Evolutionary conservation across 2,329 filamentous ascomycete genomes (phyloP), one percentile per base, ranked within the genome.

Genomic region (Pseudovirgaria hyperparasitica): DNA sequence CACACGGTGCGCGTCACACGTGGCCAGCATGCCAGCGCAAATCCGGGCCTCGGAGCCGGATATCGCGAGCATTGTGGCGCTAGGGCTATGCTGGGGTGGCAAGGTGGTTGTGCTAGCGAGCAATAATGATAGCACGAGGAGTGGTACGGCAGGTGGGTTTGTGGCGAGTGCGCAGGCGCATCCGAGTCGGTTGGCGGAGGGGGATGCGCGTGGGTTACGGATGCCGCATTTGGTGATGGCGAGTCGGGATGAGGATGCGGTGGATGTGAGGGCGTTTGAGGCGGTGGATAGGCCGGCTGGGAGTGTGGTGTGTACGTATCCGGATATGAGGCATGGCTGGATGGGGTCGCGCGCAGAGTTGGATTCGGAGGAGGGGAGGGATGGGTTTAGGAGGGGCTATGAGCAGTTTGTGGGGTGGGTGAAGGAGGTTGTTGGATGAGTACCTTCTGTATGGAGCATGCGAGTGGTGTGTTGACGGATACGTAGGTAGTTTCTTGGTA

Each of bases 171-270:
- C 55, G 13, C 53, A 60, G 21, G 57, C 52, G 32, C 65, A 69
- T 41, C 65, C 65, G 4, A 65, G 64, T 17, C 66, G 69, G 63
- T 53, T 69, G 13, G 65, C 67, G 32, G 56, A 62, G 6, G 54
- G 60, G 10, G 66, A 70, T 36, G 65, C 64, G 5, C 49, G 57
- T 22, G 51, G 49, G 5, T 53, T 69, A 16, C 58, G 54, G 5
- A 60, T 69, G 20, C 65, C 65, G 2, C 62, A 65, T 43, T 53
- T 56, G 3, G 47, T 67, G 46, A 48, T 70, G 19, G 62, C 65
- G 5, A 60, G 54, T 23, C 60, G 60, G 47, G 65, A 67, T 25
- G 65, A 70, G 51, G 47, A 57, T n/a, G 52, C 57, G 32, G 50
- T 56, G 2, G 64, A 50, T 28, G 47, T 58, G 6, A 48, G 44